These are phyloP conservation scores for Suhomyces guaymorum DNA, from an alignment of 1,139 yeast species.

Conservation along the genomic window DNA sequence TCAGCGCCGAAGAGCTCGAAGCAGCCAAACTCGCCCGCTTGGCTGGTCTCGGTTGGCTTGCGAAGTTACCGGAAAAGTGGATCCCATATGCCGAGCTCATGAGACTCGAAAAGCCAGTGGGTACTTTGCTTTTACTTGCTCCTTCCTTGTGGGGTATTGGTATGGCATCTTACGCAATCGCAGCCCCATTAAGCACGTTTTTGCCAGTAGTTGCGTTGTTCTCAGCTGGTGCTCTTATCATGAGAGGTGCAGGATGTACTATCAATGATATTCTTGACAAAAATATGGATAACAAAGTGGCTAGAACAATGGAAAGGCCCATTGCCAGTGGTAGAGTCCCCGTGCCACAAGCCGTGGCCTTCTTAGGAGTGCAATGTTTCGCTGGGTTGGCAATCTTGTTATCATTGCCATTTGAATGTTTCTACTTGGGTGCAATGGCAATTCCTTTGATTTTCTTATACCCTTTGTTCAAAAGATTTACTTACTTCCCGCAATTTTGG, in stretches of 20 bases:
- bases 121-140: constrained; percentile 75
- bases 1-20: constrained; percentile 56
- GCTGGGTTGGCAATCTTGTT: constrained; percentile 77
- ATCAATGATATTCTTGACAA: constrained; percentile 88
- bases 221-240: constrained; percentile 79
- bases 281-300: constrained; percentile 79
- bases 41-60: constrained; percentile 60
- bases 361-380: constrained; percentile 71
- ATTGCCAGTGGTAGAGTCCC: constrained; percentile 84
- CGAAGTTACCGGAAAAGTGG: constrained; percentile 65
- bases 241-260: constrained; percentile 99
- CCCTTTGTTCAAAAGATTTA: constrained; percentile 90
- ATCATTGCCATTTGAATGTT: constrained; percentile 77
- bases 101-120: constrained; percentile 93
- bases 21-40: constrained; percentile 59
- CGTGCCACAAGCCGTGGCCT: constrained; percentile 68
- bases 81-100: constrained; percentile 90
- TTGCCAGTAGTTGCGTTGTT: constrained; percentile 62
- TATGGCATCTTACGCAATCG: constrained; percentile 77
- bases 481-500: constrained; percentile 90
- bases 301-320: constrained; percentile 86
- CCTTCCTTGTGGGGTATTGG: constrained; percentile 84
- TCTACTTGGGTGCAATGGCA: constrained; percentile 78
- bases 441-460: constrained; percentile 80
- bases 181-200: constrained; percentile 68